phyloP scores from a whole-genome alignment of 345 rosid species.

The Pseudoturritis turrita region DNA sequence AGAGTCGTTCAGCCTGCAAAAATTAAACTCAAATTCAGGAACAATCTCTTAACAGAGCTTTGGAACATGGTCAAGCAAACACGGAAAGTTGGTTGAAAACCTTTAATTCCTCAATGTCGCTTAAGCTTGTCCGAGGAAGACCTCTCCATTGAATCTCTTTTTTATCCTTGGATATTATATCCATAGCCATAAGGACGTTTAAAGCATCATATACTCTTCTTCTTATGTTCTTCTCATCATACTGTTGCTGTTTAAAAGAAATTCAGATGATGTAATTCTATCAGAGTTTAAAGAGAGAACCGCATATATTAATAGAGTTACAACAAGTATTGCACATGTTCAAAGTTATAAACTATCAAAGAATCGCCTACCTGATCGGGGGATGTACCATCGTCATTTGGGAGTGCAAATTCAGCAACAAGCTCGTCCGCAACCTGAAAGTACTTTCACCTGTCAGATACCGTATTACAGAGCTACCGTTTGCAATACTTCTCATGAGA shows the following conservation, averaged over 20 bases:
- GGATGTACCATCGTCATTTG: constrained; percentile 55
- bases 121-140: constrained; percentile 88
- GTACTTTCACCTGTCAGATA: constrained; percentile 36
- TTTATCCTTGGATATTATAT: constrained; percentile 94
- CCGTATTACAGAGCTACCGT: not conserved
- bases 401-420: constrained; percentile 96
- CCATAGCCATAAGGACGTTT: constrained; percentile 99
- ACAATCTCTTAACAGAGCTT: constrained; percentile 5
- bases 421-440: constrained; percentile 99
- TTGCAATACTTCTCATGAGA: constrained; percentile 11
- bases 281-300: not conserved
- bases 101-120: constrained; percentile 94
- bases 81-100: constrained; percentile 36
- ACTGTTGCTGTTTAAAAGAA: constrained; percentile 66
- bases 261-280: not conserved
- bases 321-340: not conserved
- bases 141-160: constrained; percentile 99
- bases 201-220: constrained; percentile 98
- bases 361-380: constrained; percentile 80
- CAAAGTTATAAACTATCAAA: not conserved
- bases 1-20: constrained; percentile 66
- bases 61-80: not conserved
- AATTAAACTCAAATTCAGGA: not conserved
- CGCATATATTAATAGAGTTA: not conserved
- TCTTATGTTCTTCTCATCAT: constrained; percentile 97